Base-by-base conservation (phyloP, 139 green algal genomes). In the Spirogloea muscicola region DNA sequence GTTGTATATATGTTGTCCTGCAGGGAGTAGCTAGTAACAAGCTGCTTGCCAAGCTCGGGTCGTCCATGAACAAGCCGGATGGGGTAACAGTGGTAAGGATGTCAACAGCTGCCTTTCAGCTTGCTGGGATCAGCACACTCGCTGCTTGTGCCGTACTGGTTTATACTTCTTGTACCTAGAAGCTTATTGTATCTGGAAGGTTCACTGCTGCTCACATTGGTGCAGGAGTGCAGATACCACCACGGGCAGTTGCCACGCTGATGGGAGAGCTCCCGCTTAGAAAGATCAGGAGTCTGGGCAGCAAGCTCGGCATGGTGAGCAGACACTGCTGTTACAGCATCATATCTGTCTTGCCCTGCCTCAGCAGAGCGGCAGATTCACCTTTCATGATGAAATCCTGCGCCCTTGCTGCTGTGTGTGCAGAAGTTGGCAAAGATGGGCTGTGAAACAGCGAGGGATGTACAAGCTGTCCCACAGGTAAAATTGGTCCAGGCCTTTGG, bases 21-120 rank as follows among this genome's bases (percentile, higher is more conserved):
- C 37, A 21, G 72, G 74, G 57, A 21, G 64, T 80, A n/a, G 43
- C 59, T 7, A 10, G n/a, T 33, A 67, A 61, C 42, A 77, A 83
- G 86, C 83, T 97, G 62, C 79, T 97, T 31, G 85, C 91, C 63
- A 98, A 98, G 86, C 60, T 97, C 10, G 91, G 68, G 3, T 89
- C 81, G 1, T 60, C 59, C 31, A 81, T 68, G 61, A 75, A 81
- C 72, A 84, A 84, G 41, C 78, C 78, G 5, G 76, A 73, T 63
- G 48, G 77, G 33, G 71, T 82, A 31, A 84, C 78, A 1, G 42
- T 73, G 57, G 68, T 77, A 43, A 9, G n/a, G 58, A 10, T 40
- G 16, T 52, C 25, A 13, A 29, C 25, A 74, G 51, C 4, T 33
- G 34, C 46, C 46, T 55, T 31, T 31, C n/a, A n/a, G n/a, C n/a